Evolutionary conservation across 2,329 filamentous ascomycete genomes (phyloP).

Genomic region (Colletotrichum liriopes): DNA sequence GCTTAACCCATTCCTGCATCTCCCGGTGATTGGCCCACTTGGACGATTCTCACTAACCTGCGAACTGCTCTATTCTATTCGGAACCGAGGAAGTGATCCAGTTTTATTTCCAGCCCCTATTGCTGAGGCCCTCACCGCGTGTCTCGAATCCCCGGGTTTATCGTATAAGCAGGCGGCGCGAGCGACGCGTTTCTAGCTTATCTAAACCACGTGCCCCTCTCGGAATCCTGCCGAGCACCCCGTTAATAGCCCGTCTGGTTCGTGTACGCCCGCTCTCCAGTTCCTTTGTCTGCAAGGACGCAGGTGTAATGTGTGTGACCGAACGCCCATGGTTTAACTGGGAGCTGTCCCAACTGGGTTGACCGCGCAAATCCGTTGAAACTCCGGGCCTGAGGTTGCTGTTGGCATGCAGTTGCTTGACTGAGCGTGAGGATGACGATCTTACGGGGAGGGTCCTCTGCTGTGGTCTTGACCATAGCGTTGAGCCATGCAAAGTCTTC

Average conservation of each 20-base stretch:
- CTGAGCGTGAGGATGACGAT: conserved; percentile 58
- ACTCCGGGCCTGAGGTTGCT: conserved; percentile 54
- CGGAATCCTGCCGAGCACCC: neutral
- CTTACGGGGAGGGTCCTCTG: conserved; percentile 41
- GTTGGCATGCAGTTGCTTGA: conserved; percentile 52
- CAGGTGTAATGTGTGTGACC: conserved; percentile 65
- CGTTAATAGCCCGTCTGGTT: conserved; percentile 57
- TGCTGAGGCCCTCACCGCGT: neutral
- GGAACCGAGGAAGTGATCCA: neutral
- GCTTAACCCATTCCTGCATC: neutral
- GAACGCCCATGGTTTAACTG: conserved; percentile 62
- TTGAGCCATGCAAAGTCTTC: conserved; percentile 62
- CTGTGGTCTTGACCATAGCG: conserved; percentile 46
- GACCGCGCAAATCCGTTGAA: conserved; percentile 56
- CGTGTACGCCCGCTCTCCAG: conserved; percentile 46
- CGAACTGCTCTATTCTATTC: neutral
- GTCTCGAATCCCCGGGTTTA: neutral
- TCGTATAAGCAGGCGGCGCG: neutral
- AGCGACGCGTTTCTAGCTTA: neutral
- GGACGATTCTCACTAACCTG: neutral
- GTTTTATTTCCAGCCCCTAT: neutral
- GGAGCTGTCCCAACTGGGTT: conserved; percentile 56
- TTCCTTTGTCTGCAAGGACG: conserved; percentile 48
- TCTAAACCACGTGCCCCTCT: neutral
- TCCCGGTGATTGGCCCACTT: neutral